phyloP scores from a whole-genome alignment of 176 grass and related monocot genomes.

The Tillandsia leiboldiana region DNA sequence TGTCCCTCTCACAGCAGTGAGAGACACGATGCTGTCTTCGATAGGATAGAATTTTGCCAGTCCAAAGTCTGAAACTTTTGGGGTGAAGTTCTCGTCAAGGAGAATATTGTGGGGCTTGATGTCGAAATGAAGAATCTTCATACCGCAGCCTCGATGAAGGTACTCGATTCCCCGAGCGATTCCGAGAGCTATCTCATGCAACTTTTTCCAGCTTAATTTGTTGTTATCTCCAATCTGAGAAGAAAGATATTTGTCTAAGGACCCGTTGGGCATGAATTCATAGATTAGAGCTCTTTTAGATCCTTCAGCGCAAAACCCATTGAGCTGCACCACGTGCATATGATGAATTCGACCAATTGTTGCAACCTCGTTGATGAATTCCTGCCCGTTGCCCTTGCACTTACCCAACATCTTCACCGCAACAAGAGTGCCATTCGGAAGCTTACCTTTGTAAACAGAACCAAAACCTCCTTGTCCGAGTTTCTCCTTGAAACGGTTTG shows the following conservation, averaged over 20 bases:
- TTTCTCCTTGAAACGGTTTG: slow-evolving; percentile 3
- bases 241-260: slow-evolving; percentile 8
- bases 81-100: slow-evolving; percentile 5
- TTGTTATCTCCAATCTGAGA: background rate
- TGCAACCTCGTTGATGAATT: slow-evolving; percentile 16
- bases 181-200: slow-evolving; percentile 8
- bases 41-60: slow-evolving; percentile 1
- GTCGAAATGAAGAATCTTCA: slow-evolving; percentile 21
- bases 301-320: slow-evolving; percentile 8
- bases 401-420: slow-evolving; percentile 8
- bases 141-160: slow-evolving; percentile 3
- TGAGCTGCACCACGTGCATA: slow-evolving; percentile 12
- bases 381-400: slow-evolving; percentile 4
- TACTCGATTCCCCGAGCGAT: slow-evolving; percentile 13
- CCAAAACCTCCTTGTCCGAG: slow-evolving; percentile 17
- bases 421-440: background rate
- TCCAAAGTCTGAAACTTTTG: slow-evolving; percentile 14
- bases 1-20: background rate
- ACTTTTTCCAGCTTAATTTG: background rate
- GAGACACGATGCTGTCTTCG: background rate
- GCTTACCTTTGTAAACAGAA: slow-evolving; percentile 4
- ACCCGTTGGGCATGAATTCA: slow-evolving; percentile 13
- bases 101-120: slow-evolving; percentile 19
- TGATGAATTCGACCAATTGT: slow-evolving; percentile 15
- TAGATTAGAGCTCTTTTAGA: slow-evolving; percentile 8